Evolutionary conservation across 768 basidiomycete species (phyloP).

Genomic region (Chlorophyllum brunneum): DNA sequence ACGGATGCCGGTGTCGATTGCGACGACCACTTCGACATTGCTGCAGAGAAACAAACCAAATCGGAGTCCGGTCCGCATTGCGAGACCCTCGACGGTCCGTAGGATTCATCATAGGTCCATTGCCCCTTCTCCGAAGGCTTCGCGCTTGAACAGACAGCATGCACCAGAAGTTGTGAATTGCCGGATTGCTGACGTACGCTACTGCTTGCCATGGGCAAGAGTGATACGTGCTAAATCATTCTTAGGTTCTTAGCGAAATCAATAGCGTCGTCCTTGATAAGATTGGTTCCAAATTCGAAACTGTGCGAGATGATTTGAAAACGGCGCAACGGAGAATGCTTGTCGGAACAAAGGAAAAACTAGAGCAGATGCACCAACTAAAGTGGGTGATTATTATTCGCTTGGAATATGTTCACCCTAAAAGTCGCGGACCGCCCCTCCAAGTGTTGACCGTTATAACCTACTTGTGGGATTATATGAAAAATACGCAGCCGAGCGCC

Average conservation of each 20-base stretch:
- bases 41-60: background rate
- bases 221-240: background rate
- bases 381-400: constrained; percentile 27
- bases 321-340: constrained; percentile 44
- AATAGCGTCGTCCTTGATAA: constrained; percentile 46
- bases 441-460: constrained; percentile 50
- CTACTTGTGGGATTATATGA: constrained; percentile 50
- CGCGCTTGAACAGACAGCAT: background rate
- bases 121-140: background rate
- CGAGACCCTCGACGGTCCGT: background rate
- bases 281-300: constrained; percentile 44
- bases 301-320: constrained; percentile 42
- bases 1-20: background rate
- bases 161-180: constrained; percentile 12
- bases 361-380: constrained; percentile 40
- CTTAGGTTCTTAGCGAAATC: constrained; percentile 48
- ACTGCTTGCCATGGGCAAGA: background rate
- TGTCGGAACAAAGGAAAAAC: constrained; percentile 36
- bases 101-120: background rate
- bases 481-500: constrained; percentile 43
- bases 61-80: background rate
- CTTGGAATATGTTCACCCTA: background rate
- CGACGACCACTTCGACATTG: background rate
- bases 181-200: constrained; percentile 40
- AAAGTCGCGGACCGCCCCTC: too few relatives aligned